Evolutionary conservation across 768 basidiomycete genomes (phyloP).

Genomic region (Panaeolus cyanescens): DNA sequence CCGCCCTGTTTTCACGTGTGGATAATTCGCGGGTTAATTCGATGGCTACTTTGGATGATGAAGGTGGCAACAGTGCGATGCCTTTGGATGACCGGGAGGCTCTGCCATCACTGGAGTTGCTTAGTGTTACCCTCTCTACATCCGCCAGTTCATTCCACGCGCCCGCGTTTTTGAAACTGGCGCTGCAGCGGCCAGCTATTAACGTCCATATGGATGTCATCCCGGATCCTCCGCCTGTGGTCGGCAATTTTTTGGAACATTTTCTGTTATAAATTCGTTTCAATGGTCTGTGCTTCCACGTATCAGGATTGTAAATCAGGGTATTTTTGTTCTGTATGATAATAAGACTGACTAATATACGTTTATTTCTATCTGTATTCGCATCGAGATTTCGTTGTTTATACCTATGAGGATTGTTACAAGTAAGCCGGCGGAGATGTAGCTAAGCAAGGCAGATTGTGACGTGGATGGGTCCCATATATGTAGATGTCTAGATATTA

Average conservation of each 20-base stretch:
- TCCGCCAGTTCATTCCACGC: background rate
- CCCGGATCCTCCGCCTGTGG: background rate
- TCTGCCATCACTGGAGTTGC: background rate
- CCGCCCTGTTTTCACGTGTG: background rate
- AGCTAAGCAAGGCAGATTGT: no score
- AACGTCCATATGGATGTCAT: conserved; percentile 1
- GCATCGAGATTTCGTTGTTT: no score
- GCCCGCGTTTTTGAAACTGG: conserved; percentile 1
- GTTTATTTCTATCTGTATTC: no score
- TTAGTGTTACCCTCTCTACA: background rate
- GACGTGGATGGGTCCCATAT: no score
- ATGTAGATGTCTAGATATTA: no score
- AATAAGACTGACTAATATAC: no score
- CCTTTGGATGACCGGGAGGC: background rate
- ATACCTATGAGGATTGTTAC: no score
- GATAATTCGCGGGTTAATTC: no score
- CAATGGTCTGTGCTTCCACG: background rate
- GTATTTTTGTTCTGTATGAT: no score
- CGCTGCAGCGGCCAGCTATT: background rate
- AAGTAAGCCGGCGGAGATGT: background rate
- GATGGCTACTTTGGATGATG: background rate
- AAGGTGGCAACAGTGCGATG: background rate
- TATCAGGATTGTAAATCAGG: background rate
- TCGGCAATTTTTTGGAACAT: background rate
- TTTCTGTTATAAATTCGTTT: background rate